Evolutionary conservation across 192 early-diverging fungal genomes (phyloP), one percentile per base, ranked within the genome.

Genomic region (Dimargaris cristalligena): DNA sequence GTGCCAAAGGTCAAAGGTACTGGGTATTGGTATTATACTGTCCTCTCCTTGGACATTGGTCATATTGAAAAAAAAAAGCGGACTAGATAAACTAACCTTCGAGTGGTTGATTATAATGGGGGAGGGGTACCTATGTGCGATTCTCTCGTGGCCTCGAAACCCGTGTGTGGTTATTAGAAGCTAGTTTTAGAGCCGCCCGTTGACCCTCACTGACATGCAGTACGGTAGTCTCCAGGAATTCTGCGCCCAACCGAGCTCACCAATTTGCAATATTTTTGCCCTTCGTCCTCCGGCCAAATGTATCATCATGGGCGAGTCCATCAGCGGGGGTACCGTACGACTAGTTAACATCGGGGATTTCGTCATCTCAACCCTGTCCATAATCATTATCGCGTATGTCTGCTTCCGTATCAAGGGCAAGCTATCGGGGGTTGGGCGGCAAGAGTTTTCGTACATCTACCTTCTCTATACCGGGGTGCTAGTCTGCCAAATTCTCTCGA

Each of bases 381-480:
- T 56, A 9, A 13, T 20, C 2, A 23, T 18, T 3, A 23, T 33
- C 3, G 34, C 29, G 9, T 56, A 56, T 14, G 14, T 56, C 20
- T 56, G 54, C 6, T 34, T 20, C 32, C 30, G 32, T 18, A 23
- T 18, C 54, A 32, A 4, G 20, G 20, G 14, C 2, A 13, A 23
- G 14, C 54, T 34, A 14, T 33, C 20, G 20, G 30, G 14, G 9
- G 31, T 56, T 2, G 54, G 54, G 2, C 54, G 54, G 8, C 14
- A 28, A 16, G 54, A 56, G 34, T 34, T 56, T 34, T 33, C 54
- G 31, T 56, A 34, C 34, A 4, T 56, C 31, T 56, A 56, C 54
- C 18, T 56, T 3, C 2, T 56, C 23, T 56, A 34, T 16, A 14
- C 31, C 6, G 10, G 54, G 16, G 31, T 56, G 9, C 31, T 56